phyloP scores from a whole-genome alignment of 1,139 yeast species.

The Suhomyces bolitotheri region DNA sequence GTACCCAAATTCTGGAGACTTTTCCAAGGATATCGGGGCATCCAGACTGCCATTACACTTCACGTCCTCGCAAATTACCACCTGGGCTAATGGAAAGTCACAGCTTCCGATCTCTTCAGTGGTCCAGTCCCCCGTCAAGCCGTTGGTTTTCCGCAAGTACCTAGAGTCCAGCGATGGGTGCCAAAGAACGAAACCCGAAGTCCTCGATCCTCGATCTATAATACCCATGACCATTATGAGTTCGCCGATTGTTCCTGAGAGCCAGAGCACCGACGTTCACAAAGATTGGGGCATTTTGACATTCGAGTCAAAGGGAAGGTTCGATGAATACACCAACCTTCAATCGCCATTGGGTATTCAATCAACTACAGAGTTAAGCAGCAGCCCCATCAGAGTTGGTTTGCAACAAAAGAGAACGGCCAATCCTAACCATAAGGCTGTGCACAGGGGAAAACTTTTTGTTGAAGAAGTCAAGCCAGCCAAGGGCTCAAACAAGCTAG shows the following conservation, averaged over 20 bases:
- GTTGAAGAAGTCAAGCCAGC: too few relatives aligned
- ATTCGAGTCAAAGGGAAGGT: too few relatives aligned
- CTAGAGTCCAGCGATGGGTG: constrained; percentile 3
- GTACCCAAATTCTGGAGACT: background rate
- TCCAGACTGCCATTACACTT: background rate
- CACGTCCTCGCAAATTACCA: background rate
- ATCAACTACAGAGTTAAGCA: too few relatives aligned
- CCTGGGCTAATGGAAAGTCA: constrained; percentile 8
- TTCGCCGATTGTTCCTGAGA: constrained; percentile 14
- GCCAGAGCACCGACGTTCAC: constrained; percentile 12
- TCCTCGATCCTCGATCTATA: background rate
- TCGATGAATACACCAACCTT: too few relatives aligned
- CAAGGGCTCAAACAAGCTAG: too few relatives aligned
- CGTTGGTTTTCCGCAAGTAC: constrained; percentile 3
- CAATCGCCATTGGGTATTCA: too few relatives aligned
- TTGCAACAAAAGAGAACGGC: too few relatives aligned
- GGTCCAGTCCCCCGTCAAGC: constrained; percentile 7
- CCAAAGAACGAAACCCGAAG: background rate
- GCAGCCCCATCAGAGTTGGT: too few relatives aligned
- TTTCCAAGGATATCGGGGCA: background rate
- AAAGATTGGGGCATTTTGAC: too few relatives aligned
- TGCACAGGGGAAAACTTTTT: too few relatives aligned
- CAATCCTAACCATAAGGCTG: too few relatives aligned
- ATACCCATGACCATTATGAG: constrained; percentile 7
- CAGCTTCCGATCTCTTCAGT: constrained; percentile 9